phyloP scores from a whole-genome alignment of 345 rosid genomes.

The Cochlearia excelsa region DNA sequence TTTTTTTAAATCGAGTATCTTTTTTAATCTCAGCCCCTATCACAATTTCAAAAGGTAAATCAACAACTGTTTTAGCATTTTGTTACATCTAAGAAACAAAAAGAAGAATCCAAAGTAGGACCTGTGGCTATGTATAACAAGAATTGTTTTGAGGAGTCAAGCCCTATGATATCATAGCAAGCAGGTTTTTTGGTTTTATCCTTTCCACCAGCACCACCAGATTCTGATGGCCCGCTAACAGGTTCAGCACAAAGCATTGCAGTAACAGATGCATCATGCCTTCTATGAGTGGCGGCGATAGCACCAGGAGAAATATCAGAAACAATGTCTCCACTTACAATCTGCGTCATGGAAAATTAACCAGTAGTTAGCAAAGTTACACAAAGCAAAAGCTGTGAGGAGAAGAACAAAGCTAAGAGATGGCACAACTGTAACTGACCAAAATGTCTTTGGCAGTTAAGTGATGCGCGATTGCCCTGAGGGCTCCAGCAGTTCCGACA shows the following conservation, averaged over 20 bases:
- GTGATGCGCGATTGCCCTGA: slow-evolving; percentile 82
- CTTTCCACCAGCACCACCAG: slow-evolving; percentile 67
- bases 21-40: slow-evolving; percentile 80
- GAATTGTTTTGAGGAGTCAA: slow-evolving; percentile 73
- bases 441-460: slow-evolving; percentile 86
- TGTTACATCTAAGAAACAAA: slow-evolving; percentile 19
- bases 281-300: slow-evolving; percentile 86
- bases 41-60: slow-evolving; percentile 19
- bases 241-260: slow-evolving; percentile 85
- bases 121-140: slow-evolving; percentile 82
- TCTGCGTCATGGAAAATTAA: slow-evolving; percentile 46
- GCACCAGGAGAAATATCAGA: slow-evolving; percentile 96
- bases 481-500: slow-evolving; percentile 91
- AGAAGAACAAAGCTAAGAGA: no score
- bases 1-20: slow-evolving; percentile 67
- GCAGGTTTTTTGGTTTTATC: slow-evolving; percentile 90
- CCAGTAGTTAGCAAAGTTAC: slow-evolving; percentile 16
- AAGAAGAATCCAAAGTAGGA: slow-evolving; percentile 26
- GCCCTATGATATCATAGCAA: slow-evolving; percentile 68
- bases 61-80: slow-evolving; percentile 18
- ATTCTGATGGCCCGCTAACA: slow-evolving; percentile 74
- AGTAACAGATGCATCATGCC: slow-evolving; percentile 85
- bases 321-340: slow-evolving; percentile 95
- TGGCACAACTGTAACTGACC: slow-evolving; percentile 47
- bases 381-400: slow-evolving; percentile 12